These are phyloP conservation scores for Dendrobium huoshanense DNA, from an alignment of 106 monocot species.

Conservation along the genomic window DNA sequence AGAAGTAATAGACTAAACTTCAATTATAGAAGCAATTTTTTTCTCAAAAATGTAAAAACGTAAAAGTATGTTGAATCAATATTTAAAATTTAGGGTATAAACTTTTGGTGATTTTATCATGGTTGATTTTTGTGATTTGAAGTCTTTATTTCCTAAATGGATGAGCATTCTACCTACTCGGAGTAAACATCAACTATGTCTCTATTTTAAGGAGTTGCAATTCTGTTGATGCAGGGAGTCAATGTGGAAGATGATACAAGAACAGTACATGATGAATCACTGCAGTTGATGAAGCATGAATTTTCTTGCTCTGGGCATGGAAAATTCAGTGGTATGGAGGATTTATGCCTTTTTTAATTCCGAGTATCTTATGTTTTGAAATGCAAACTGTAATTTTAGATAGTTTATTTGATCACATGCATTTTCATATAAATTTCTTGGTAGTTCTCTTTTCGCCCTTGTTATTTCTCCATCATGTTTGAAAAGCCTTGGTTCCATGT, in stretches of 20 bases:
- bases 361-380: background rate
- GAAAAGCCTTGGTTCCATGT: background rate
- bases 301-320: conserved; percentile 61
- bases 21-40: too few species aligned
- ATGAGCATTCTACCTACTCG: background rate
- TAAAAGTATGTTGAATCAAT: too few species aligned
- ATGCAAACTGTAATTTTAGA: background rate
- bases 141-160: background rate
- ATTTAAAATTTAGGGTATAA: background rate
- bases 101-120: background rate
- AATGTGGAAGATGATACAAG: conserved; percentile 29
- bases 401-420: background rate
- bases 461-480: background rate
- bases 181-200: background rate
- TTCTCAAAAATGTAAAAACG: too few species aligned
- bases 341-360: background rate
- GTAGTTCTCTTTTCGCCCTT: background rate
- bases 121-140: background rate
- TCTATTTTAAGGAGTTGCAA: background rate
- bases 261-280: conserved; percentile 23
- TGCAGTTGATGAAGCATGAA: conserved; percentile 52
- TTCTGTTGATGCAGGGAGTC: conserved; percentile 36
- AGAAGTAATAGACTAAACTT: too few species aligned
- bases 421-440: background rate
- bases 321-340: conserved; percentile 72